Evolutionary conservation across 257 asterid species (phyloP), one percentile per base, ranked within the genome.

Genomic region (Salvia rosmarinus): DNA sequence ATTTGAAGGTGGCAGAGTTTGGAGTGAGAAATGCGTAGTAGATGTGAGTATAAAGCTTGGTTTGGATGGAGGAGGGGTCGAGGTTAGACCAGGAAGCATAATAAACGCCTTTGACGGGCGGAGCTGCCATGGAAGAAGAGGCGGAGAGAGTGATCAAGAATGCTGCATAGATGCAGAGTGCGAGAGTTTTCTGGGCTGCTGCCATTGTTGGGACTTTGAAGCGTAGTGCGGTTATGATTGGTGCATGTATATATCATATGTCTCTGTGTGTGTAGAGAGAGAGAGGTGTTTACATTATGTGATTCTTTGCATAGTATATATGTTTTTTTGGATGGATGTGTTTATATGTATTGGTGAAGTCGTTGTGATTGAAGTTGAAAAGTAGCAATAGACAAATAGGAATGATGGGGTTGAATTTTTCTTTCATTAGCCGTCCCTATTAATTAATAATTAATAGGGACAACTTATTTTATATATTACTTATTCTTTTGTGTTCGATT

Each of bases 21-120:
- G 98, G 98, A 6, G 60, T 2, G 13, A 88, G 86, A 57, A 90
- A 90, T 50, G 96, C 90, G 30, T 86, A 90, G 81, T 86, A 90
- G 20, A 88, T 42, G 75, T 90, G 97, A 8, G 94, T 85, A 82
- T 72, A 90, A 5, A 76, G 73, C n/a, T 78, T 58, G 0, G 97
- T 78, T 63, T 85, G 79, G 42, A 90, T 90, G 55, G 91, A 67
- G 9, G 94, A 86, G n/a, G 88, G 86, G 32, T 78, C 65, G 4
- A 82, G 63, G 16, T 6, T n/a, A 9, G 75, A 68, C 95, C 90
- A 85, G 2, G 96, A 83, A 23, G 96, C 90, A 46, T 78, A 90
- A 56, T 90, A 90, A 6, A 71, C 91, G 11, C 95, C 96, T 72
- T 85, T 92, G 75, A 92, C 65, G 75, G 30, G 59, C 25, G 16